phyloP scores from a whole-genome alignment of 345 rosid genomes.

The Linum usitatissimum region DNA sequence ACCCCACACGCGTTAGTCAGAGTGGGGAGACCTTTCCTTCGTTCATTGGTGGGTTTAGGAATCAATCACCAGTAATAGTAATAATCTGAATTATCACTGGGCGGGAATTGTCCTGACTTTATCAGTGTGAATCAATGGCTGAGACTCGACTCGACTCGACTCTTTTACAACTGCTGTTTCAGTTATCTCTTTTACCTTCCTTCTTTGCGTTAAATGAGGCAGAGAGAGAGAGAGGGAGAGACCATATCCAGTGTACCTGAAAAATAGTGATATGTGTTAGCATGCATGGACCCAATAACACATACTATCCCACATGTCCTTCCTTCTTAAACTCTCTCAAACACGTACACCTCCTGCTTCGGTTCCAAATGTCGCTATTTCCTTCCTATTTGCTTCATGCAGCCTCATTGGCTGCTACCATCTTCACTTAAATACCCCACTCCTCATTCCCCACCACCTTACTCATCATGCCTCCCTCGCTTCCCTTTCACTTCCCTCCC shows the following conservation, averaged over 20 bases:
- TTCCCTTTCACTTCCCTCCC: neutral
- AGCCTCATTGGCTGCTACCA: constrained; percentile 35
- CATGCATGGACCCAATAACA: constrained; percentile 44
- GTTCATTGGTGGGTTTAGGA: constrained; percentile 27
- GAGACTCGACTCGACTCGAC: too few relatives aligned
- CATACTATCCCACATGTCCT: constrained; percentile 43
- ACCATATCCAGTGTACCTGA: neutral
- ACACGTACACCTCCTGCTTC: constrained; percentile 64
- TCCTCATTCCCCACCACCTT: neutral
- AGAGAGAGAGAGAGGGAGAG: neutral
- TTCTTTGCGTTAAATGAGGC: neutral
- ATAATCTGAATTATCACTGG: too few relatives aligned
- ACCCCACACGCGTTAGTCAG: constrained; percentile 48
- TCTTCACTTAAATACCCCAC: constrained; percentile 10
- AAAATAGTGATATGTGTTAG: constrained; percentile 20
- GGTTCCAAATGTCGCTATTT: constrained; percentile 43
- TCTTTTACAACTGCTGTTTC: neutral
- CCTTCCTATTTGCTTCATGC: constrained; percentile 28
- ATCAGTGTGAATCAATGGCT: too few relatives aligned
- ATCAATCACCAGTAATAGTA: too few relatives aligned
- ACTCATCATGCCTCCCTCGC: neutral
- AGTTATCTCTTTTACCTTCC: neutral
- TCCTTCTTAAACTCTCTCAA: constrained; percentile 23
- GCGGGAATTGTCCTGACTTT: too few relatives aligned
- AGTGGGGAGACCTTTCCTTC: neutral